Conservation (phyloP, 345 rosid genomes). For the Bruguiera parviflora region DNA sequence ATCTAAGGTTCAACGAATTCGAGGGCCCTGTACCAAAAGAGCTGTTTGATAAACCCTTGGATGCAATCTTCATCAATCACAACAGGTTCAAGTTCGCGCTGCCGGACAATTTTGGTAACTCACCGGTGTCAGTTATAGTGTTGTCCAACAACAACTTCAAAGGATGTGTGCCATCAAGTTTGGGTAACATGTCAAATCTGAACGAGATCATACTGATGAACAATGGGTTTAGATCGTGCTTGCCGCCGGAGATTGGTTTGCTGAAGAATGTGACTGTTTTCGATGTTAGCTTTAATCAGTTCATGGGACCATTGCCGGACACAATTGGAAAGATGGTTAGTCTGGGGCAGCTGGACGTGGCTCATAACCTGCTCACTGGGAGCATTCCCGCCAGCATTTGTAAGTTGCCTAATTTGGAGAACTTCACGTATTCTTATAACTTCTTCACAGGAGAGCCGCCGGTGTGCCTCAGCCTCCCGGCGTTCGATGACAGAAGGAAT, state of each 20-base stretch:
- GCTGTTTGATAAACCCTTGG: slow-evolving; percentile 19
- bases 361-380: slow-evolving; percentile 21
- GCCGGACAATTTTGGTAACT: slow-evolving; percentile 20
- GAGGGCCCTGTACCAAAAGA: slow-evolving; percentile 21
- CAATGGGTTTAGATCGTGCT: slow-evolving; percentile 17
- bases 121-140: slow-evolving; percentile 24
- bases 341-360: neutral
- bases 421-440: slow-evolving; percentile 24
- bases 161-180: slow-evolving; percentile 24
- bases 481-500: slow-evolving; percentile 15
- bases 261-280: slow-evolving; percentile 23
- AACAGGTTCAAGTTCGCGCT: slow-evolving; percentile 24
- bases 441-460: slow-evolving; percentile 29
- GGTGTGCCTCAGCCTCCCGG: slow-evolving; percentile 14
- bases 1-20: slow-evolving; percentile 27
- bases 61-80: slow-evolving; percentile 26
- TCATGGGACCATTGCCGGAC: slow-evolving; percentile 20
- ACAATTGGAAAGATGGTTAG: neutral
- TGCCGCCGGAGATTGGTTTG: slow-evolving; percentile 26
- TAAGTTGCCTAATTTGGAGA: slow-evolving; percentile 22
- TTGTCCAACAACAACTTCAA: slow-evolving; percentile 23
- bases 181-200: slow-evolving; percentile 26
- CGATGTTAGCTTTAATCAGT: slow-evolving; percentile 22
- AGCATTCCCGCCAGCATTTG: slow-evolving; percentile 27
- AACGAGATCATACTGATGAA: slow-evolving; percentile 22